These are phyloP conservation scores for Cutaneotrichosporon spelunceum DNA, from an alignment of 1,284 basidiomycete genomes.

Conservation along the genomic window DNA sequence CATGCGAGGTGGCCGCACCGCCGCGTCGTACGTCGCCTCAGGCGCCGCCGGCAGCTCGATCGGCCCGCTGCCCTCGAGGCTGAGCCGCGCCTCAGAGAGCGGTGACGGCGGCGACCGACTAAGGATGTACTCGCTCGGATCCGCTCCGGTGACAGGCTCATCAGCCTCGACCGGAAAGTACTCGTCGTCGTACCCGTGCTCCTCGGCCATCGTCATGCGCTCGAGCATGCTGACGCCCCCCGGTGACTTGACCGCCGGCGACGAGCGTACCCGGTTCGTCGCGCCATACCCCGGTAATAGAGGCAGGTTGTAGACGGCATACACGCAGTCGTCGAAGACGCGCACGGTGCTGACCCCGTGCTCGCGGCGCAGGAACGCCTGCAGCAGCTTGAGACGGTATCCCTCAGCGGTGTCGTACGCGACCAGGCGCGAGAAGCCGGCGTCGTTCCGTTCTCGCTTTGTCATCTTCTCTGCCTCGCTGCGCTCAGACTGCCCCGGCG, in stretches of 20 bases:
- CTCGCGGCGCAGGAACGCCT: slow-evolving; percentile 81
- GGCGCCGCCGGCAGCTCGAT: neutral
- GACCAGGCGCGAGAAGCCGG: slow-evolving; percentile 72
- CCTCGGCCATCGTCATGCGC: slow-evolving; percentile 79
- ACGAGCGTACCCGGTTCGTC: slow-evolving; percentile 77
- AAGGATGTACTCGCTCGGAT: slow-evolving; percentile 49
- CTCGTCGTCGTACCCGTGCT: slow-evolving; percentile 79
- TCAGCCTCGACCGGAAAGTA: slow-evolving; percentile 60
- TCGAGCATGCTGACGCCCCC: slow-evolving; percentile 62
- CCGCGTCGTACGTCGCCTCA: no score
- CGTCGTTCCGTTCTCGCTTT: slow-evolving; percentile 71
- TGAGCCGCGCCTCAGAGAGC: no score
- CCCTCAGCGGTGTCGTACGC: slow-evolving; percentile 82
- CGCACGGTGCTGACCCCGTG: slow-evolving; percentile 81
- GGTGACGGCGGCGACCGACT: slow-evolving; percentile 38
- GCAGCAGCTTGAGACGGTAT: slow-evolving; percentile 72
- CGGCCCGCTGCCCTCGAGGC: neutral
- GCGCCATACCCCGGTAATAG: slow-evolving; percentile 87
- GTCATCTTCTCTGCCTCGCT: slow-evolving; percentile 53
- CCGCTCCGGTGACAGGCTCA: slow-evolving; percentile 25
- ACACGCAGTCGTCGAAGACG: slow-evolving; percentile 88
- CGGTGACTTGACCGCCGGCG: slow-evolving; percentile 62
- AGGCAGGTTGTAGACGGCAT: slow-evolving; percentile 87
- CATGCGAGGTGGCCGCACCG: slow-evolving; percentile 16
- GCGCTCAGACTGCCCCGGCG: slow-evolving; percentile 29